Conservation (phyloP, 805 yeast species). For the Myxozyma sirexii region DNA sequence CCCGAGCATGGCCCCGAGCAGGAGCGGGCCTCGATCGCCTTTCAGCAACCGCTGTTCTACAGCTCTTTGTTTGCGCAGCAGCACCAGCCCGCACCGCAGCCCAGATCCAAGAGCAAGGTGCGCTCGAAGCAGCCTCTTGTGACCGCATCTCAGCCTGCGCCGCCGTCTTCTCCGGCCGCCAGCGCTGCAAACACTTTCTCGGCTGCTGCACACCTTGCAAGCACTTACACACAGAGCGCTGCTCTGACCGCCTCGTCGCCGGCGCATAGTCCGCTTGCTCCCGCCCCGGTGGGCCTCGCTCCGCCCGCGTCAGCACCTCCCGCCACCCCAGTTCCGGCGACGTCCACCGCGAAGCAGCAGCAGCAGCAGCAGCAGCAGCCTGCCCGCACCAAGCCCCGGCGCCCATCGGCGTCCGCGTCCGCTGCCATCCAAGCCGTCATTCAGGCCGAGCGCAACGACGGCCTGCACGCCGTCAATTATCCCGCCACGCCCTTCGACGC, state of each 20-base stretch:
- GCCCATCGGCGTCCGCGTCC: background rate
- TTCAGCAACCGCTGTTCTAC: background rate
- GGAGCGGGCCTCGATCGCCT: background rate
- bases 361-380: too few species aligned
- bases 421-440: background rate
- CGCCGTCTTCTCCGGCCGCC: background rate
- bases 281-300: background rate
- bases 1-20: background rate
- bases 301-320: background rate
- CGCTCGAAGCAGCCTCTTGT: background rate
- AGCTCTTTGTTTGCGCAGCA: background rate
- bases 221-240: background rate
- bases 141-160: background rate
- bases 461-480: conserved; percentile 26
- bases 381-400: conserved; percentile 4
- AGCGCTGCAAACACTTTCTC: background rate
- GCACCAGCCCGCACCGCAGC: background rate
- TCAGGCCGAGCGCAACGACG: conserved; percentile 15
- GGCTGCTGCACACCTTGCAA: too few species aligned
- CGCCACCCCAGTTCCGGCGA: background rate
- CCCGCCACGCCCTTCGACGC: conserved; percentile 26
- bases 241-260: background rate
- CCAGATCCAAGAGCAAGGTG: background rate
- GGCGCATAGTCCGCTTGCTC: too few species aligned
- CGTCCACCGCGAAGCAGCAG: background rate